A percentile compares a stretch with the other conserved stretches of the same genome.
Evolutionary conservation across 352 stramenopile species (phyloP).

Genomic region (Blastocystis sp.): DNA sequence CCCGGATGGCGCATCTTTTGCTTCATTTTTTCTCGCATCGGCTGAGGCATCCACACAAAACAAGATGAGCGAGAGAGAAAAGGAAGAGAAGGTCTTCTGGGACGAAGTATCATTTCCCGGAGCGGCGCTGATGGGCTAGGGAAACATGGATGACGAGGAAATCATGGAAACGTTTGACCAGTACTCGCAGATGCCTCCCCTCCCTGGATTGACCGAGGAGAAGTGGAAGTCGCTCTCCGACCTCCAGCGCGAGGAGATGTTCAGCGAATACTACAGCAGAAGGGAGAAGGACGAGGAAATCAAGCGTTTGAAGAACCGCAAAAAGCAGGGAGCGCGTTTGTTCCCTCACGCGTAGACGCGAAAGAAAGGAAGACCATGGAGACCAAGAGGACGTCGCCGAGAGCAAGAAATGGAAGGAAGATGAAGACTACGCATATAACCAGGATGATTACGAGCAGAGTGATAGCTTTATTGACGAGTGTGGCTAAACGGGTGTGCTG

Average conservation of each 20-base stretch:
- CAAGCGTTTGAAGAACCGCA: conserved; percentile 31
- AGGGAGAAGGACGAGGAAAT: conserved; percentile 58
- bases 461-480: conserved; percentile 65
- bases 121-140: not conserved
- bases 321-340: not conserved
- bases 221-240: conserved; percentile 62
- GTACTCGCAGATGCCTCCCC: conserved; percentile 38
- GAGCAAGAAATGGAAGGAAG: conserved; percentile 9
- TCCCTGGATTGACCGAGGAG: conserved; percentile 63
- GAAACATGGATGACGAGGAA: conserved; percentile 26
- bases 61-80: not conserved
- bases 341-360: conserved; percentile 1
- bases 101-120: not conserved
- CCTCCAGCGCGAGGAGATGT: conserved; percentile 39
- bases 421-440: not conserved
- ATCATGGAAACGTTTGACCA: conserved; percentile 45
- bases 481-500: no score
- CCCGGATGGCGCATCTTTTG: conserved; percentile 68
- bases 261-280: conserved; percentile 58
- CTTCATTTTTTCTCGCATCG: conserved; percentile 30
- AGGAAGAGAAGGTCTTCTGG: not conserved
- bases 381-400: not conserved
- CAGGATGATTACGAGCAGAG: conserved; percentile 3
- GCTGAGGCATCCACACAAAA: no score
- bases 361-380: not conserved